A percentile compares a stretch with the other conserved stretches of the same genome.
Conservation (phyloP, 2,329 filamentous ascomycete species). For the Sarocladium brachiariae region DNA sequence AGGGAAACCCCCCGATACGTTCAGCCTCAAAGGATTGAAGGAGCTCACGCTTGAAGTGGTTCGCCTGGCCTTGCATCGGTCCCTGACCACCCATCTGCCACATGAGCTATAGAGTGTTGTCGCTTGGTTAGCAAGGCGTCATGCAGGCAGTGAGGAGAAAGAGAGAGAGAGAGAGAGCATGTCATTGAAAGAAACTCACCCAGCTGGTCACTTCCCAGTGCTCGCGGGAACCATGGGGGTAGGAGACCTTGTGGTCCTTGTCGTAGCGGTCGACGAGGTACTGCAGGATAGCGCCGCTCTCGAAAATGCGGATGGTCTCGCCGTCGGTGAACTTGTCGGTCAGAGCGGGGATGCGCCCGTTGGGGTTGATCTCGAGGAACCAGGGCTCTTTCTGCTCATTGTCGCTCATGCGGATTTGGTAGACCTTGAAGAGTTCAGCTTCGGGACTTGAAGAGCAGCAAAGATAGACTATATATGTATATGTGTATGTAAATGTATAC, state of each 20-base stretch:
- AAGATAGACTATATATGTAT: too few relatives aligned
- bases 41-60: slow-evolving; percentile 65
- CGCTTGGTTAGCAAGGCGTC: neutral
- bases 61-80: slow-evolving; percentile 75
- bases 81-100: slow-evolving; percentile 77
- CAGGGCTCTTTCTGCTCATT: slow-evolving; percentile 78
- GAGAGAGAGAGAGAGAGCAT: neutral
- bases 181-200: slow-evolving; percentile 45
- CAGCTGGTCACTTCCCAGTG: slow-evolving; percentile 76
- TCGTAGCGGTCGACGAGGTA: slow-evolving; percentile 82
- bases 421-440: slow-evolving; percentile 29
- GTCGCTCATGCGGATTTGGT: slow-evolving; percentile 63
- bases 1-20: too few relatives aligned
- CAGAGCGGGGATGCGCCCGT: slow-evolving; percentile 82
- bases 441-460: too few relatives aligned
- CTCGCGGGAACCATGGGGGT: slow-evolving; percentile 64
- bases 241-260: slow-evolving; percentile 74
- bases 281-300: slow-evolving; percentile 76
- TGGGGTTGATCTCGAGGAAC: slow-evolving; percentile 90
- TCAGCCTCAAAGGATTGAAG: neutral
- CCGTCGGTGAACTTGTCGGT: slow-evolving; percentile 74
- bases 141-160: neutral
- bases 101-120: slow-evolving; percentile 40
- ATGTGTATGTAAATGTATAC: too few relatives aligned
- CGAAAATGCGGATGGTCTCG: slow-evolving; percentile 68